phyloP scores from a whole-genome alignment of 164 flowering plant species.

The Vitis riparia region DNA sequence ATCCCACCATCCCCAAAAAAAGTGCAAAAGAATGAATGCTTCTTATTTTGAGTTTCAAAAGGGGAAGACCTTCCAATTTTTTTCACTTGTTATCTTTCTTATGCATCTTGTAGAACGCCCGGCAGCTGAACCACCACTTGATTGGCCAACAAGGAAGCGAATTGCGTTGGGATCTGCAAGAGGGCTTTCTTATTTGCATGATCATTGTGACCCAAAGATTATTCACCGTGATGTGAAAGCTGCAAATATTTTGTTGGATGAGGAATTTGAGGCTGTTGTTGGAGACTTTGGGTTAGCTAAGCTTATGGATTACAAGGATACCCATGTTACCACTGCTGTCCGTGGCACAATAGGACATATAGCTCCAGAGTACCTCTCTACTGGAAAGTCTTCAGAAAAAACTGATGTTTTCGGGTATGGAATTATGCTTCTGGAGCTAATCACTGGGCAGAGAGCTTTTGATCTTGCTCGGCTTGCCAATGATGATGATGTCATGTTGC shows the following conservation, averaged over 20 bases:
- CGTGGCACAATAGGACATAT: constrained; percentile 96
- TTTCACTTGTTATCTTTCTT: neutral
- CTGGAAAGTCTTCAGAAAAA: constrained; percentile 90
- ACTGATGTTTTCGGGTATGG: constrained; percentile 97
- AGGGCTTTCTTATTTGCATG: constrained; percentile 91
- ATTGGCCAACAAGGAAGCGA: constrained; percentile 79
- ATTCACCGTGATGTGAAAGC: constrained; percentile 98
- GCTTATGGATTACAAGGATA: constrained; percentile 95
- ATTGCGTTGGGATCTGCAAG: constrained; percentile 91
- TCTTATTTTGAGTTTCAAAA: neutral
- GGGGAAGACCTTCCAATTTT: neutral
- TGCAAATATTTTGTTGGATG: constrained; percentile 89
- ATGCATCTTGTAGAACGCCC: constrained; percentile 59
- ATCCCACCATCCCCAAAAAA: neutral
- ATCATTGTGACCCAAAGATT: constrained; percentile 95
- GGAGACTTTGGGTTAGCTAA: constrained; percentile 98
- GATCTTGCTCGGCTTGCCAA: constrained; percentile 97
- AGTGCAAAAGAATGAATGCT: neutral
- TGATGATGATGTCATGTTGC: constrained; percentile 96
- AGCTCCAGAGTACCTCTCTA: constrained; percentile 92
- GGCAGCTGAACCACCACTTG: constrained; percentile 67
- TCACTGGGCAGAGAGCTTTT: constrained; percentile 92
- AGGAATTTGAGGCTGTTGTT: constrained; percentile 96
- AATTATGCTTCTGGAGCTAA: constrained; percentile 91
- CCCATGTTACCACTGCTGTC: constrained; percentile 95